Base-by-base conservation (phyloP, 148 eudicot genomes). In the Limonium bicolor region DNA sequence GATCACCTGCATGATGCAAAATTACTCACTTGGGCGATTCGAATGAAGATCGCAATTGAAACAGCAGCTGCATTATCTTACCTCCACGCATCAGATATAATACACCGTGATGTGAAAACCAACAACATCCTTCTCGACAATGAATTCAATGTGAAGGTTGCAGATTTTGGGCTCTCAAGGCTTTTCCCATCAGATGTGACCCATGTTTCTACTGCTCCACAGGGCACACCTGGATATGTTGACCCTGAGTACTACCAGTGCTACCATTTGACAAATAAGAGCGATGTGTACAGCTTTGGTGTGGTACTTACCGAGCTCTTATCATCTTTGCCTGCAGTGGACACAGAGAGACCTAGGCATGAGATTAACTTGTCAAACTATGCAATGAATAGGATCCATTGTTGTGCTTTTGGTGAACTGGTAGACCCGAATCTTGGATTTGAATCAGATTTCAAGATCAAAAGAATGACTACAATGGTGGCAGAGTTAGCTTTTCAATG, bases 131-230 rank as follows among this genome's bases (percentile, higher is more conserved):
- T 77, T 3, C 48, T 77, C 1, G 73, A 77, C 46, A 27, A 48
- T 41, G 47, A 69, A 19, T 77, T 72, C 7, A 14, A 35, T 18
- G 84, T 77, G 22, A 77, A 72, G 46, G 76, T 72, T 15, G 84
- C 73, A 4, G 79, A 77, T 77, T 77, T 77, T 7, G 84, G 84
- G 48, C 66, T 77, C 3, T 77, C 84, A 1, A 66, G 84, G 35
- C 52, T 66, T 19, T 60, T 72, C 42, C 76, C 84, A 0, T 66
- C 37, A 7, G 50, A 72, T 35, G 70, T 63, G 6, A 62, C 76
- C 19, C 78, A 77, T 27, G 54, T 72, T 15, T 77, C 84, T 14
- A 77, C 79, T 2, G 76, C 76, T 34, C 84, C 84, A 14, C 73
- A 76, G 24, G 83, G 79, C 7, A 77, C 84, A 11, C 76, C 73